phyloP scores from a whole-genome alignment of 2,329 filamentous ascomycete genomes.

The Xylaria sp. region DNA sequence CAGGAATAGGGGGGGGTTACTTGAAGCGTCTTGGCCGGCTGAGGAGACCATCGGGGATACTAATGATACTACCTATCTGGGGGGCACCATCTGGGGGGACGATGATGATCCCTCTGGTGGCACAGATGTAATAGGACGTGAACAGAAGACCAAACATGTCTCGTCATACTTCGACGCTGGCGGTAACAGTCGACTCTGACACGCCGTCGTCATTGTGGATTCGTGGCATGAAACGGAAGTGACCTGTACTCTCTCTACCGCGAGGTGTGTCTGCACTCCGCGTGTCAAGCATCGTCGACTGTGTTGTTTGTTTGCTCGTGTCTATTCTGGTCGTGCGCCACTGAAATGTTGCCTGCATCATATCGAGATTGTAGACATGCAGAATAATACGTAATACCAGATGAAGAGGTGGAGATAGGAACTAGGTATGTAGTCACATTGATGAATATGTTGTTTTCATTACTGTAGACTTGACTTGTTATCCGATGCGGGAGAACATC shows the following conservation, averaged over 20 bases:
- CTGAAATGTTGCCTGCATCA: neutral
- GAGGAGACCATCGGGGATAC: too few species aligned
- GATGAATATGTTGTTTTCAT: too few species aligned
- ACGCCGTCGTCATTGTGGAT: slow-evolving; percentile 1
- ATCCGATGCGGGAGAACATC: slow-evolving; percentile 6
- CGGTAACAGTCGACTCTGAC: neutral
- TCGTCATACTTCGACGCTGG: neutral
- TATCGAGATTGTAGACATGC: too few species aligned
- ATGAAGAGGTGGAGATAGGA: too few species aligned
- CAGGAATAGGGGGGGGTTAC: too few species aligned
- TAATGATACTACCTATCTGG: too few species aligned
- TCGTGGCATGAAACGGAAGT: slow-evolving; percentile 1
- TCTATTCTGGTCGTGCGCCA: slow-evolving; percentile 5
- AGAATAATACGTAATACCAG: too few species aligned
- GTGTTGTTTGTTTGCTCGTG: slow-evolving; percentile 9
- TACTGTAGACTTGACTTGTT: slow-evolving; percentile 6
- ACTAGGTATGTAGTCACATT: too few species aligned
- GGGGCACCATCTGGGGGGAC: too few species aligned
- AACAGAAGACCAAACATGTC: neutral
- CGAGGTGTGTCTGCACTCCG: neutral
- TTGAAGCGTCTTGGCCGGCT: too few species aligned
- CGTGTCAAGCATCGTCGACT: slow-evolving; percentile 8
- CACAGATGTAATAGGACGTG: neutral
- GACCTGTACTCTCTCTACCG: slow-evolving; percentile 5
- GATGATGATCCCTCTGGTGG: too few species aligned